A percentile compares a stretch with the other conserved stretches of the same genome.
These are phyloP conservation scores for Crucihimalaya himalaica DNA, from an alignment of 345 rosid species.

Conservation along the genomic window DNA sequence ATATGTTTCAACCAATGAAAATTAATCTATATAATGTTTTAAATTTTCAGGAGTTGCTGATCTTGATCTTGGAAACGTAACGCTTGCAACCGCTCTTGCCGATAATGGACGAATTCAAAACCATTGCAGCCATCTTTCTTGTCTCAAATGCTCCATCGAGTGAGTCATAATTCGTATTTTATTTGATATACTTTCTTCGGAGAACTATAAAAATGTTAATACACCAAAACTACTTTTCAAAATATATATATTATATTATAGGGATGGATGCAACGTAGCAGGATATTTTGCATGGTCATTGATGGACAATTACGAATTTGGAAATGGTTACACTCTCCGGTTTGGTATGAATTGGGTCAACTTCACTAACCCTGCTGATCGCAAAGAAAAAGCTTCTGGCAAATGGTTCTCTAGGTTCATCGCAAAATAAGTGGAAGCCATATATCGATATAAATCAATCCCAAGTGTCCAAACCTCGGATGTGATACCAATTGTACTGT, in stretches of 20 bases:
- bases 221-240: not conserved
- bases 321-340: conserved; percentile 33
- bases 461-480: not conserved
- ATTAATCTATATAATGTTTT: not conserved
- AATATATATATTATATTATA: not conserved
- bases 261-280: conserved; percentile 34
- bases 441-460: not conserved
- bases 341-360: conserved; percentile 41
- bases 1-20: not conserved
- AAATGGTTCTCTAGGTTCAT: conserved; percentile 44
- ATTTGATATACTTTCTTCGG: not conserved
- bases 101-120: conserved; percentile 29
- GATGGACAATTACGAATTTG: conserved; percentile 37
- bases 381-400: conserved; percentile 33
- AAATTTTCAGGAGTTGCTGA: conserved; percentile 29
- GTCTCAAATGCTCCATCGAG: conserved; percentile 32
- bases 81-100: conserved; percentile 19
- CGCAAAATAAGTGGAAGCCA: not conserved
- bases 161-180: conserved; percentile 3
- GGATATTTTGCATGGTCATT: conserved; percentile 37
- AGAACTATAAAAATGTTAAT: not conserved
- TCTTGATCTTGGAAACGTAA: conserved; percentile 18
- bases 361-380: conserved; percentile 35
- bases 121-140: conserved; percentile 36
- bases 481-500: not conserved